Evolutionary conservation across 1,284 basidiomycete genomes (phyloP).

Genomic region (Marasmius fiardii): DNA sequence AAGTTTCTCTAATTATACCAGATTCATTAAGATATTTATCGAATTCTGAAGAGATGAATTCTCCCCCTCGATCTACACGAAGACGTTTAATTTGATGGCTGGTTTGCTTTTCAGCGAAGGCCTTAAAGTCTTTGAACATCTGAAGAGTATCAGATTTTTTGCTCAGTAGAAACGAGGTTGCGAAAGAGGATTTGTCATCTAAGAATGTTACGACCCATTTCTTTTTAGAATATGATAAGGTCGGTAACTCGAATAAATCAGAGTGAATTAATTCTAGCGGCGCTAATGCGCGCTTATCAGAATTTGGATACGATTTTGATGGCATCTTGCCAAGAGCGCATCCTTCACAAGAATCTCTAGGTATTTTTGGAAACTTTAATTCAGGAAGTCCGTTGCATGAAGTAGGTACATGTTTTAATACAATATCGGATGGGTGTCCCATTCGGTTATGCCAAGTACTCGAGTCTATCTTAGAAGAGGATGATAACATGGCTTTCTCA

Average conservation of each 20-base stretch:
- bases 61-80: conserved; percentile 8
- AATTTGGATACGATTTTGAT: conserved; percentile 16
- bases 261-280: conserved; percentile 23
- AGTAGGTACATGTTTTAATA: conserved; percentile 7
- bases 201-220: conserved; percentile 26
- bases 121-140: conserved; percentile 1
- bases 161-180: conserved; percentile 6
- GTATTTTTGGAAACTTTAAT: conserved; percentile 11
- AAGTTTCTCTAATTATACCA: conserved; percentile 7
- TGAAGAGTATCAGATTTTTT: conserved; percentile 8
- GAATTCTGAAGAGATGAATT: background rate
- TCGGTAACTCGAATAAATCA: conserved; percentile 22
- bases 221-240: conserved; percentile 17
- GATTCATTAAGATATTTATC: background rate
- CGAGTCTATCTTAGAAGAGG: conserved; percentile 5
- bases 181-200: conserved; percentile 24
- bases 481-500: no score
- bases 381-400: conserved; percentile 12
- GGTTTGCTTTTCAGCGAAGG: conserved; percentile 1
- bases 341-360: conserved; percentile 16
- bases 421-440: conserved; percentile 14
- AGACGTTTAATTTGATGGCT: conserved; percentile 5
- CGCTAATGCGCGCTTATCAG: conserved; percentile 7
- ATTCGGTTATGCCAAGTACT: conserved; percentile 12
- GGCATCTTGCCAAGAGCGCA: conserved; percentile 24